phyloP scores from a whole-genome alignment of 345 rosid species.

The Pistacia vera region DNA sequence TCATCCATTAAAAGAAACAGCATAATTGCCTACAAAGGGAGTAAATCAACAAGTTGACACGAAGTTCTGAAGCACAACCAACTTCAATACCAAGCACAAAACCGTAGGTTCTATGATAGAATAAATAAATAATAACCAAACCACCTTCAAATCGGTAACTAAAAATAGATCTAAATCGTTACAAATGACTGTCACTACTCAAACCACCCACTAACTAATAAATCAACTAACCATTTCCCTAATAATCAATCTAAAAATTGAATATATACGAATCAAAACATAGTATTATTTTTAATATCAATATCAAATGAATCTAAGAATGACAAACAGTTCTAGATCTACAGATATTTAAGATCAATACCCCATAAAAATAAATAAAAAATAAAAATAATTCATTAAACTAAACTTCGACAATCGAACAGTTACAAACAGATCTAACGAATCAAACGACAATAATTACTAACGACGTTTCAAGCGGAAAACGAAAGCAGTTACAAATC shows the following conservation, averaged over 20 bases:
- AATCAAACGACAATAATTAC: neutral
- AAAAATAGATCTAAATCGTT: neutral
- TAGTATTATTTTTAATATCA: neutral
- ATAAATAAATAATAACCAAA: too few species aligned
- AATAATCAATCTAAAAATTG: too few species aligned
- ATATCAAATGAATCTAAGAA: too few species aligned
- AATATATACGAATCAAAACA: too few species aligned
- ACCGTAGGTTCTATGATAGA: too few species aligned
- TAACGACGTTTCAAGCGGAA: neutral
- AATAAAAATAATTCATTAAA: neutral
- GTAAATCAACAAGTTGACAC: too few species aligned
- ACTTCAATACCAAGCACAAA: neutral
- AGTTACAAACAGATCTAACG: neutral
- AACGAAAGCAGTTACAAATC: slow-evolving; percentile 4
- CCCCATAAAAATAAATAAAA: neutral
- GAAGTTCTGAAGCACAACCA: too few species aligned
- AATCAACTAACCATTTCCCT: too few species aligned
- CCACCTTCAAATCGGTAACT: neutral
- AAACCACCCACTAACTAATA: too few species aligned
- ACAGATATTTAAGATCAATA: neutral
- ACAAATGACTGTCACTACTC: neutral
- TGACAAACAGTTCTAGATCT: neutral
- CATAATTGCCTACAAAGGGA: too few species aligned
- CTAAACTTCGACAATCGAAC: neutral
- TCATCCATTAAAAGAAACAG: too few species aligned